Base-by-base conservation (phyloP, 73 alveolate species). In the Stentor roeselii region DNA sequence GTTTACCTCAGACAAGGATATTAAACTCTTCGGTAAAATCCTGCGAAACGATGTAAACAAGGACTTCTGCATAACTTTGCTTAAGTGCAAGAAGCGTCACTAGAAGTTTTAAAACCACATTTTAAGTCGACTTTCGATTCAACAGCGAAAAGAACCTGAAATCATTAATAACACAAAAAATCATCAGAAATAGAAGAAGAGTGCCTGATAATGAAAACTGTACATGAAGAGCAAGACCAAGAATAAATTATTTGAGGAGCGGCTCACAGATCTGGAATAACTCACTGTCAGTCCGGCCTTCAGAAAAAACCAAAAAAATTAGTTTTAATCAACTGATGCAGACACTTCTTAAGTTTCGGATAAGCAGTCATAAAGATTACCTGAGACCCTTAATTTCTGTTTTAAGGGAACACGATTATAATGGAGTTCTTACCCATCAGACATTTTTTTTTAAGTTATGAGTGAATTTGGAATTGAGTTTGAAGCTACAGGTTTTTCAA, bases 1-100 rank as follows among this genome's bases (percentile, higher is more conserved):
- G 42, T 97, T 87, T 38, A 82, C 85, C 37, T 96, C 88, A 31
- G 98, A 95, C 86, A 97, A 92, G 84, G 99, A 97, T 89, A 97
- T 97, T 14, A 95, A 97, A 21, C 89, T 97, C 35, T 97, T 97
- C 86, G 99, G 98, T 3, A 97, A 97, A 34, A 97, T 97, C 36
- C 89, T 97, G 37, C 93, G 95, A 87, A 97, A 97, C 88, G 99
- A 97, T 83, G 92, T 97, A 82, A 98, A 97, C 89, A 99, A 97
- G 80, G 98, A 93, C 75, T 95, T 93, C 87, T 86, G 98, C 83
- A 92, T 94, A 78, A 96, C 93, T 38, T 89, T 94, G 86, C 61
- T 83, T 95, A 94, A 85, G 98, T 97, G 36, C 95, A 94, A 84
- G 98, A 97, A 60, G 96, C 98, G 50, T 90, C 96, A n/a, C 83